Evolutionary conservation across 2,329 filamentous ascomycete genomes (phyloP).

Genomic region (Colletotrichum lindemuthianum): DNA sequence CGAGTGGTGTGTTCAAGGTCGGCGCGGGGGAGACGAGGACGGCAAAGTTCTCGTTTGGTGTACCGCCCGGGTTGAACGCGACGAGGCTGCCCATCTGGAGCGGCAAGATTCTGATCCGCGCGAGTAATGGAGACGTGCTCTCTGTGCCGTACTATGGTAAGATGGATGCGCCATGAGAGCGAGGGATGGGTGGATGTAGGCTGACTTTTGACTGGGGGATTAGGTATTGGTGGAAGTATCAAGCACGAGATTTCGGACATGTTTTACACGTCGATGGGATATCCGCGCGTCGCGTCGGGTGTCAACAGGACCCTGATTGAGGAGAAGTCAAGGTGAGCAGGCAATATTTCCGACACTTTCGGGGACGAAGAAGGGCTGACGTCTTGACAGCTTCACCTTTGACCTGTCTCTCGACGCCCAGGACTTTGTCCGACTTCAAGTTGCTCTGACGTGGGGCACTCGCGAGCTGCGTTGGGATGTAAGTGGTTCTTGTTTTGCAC

Average conservation of each 20-base stretch:
- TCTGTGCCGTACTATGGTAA: slow-evolving; percentile 46
- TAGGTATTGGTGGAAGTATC: slow-evolving; percentile 29
- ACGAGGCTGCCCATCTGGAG: slow-evolving; percentile 46
- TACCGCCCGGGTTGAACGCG: slow-evolving; percentile 41
- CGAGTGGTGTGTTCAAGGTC: slow-evolving; percentile 31
- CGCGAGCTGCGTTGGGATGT: slow-evolving; percentile 43
- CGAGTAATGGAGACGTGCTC: slow-evolving; percentile 46
- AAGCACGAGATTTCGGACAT: slow-evolving; percentile 28
- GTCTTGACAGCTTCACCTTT: slow-evolving; percentile 35
- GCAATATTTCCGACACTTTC: too few relatives aligned
- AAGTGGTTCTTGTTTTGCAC: neutral
- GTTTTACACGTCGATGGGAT: slow-evolving; percentile 22
- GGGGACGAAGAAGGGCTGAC: neutral
- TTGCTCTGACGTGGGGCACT: slow-evolving; percentile 40
- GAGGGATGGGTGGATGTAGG: too few relatives aligned
- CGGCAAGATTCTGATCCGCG: slow-evolving; percentile 46
- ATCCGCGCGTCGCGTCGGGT: slow-evolving; percentile 22
- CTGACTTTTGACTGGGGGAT: neutral
- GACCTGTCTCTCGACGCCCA: slow-evolving; percentile 39
- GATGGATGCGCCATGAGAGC: neutral
- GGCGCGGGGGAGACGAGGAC: slow-evolving; percentile 33
- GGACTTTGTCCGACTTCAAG: slow-evolving; percentile 41
- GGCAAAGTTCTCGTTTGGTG: slow-evolving; percentile 46
- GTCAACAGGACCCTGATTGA: slow-evolving; percentile 20
- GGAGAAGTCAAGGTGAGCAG: slow-evolving; percentile 18